A percentile compares a stretch with the other conserved stretches of the same genome.
These are phyloP conservation scores for Acanthamoeba royreba DNA, from an alignment of 208 protist genomes.

Conservation along the genomic window DNA sequence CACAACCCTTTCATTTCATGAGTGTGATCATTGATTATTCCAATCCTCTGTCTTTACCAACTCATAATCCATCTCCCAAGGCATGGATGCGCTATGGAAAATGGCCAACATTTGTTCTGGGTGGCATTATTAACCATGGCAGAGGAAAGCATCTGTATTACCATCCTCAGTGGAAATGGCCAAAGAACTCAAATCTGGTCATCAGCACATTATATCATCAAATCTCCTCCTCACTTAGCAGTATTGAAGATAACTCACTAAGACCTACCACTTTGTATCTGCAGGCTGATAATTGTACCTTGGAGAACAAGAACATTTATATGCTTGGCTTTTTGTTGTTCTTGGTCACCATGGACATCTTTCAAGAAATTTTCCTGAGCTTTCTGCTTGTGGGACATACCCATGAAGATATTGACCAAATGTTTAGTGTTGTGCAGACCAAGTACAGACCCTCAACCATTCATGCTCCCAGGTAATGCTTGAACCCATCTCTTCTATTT, in stretches of 20 bases:
- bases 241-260: not conserved
- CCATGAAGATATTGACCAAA: conserved; percentile 5
- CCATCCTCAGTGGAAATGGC: not conserved
- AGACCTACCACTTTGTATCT: not conserved
- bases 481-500: not conserved
- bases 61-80: not conserved
- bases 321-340: not conserved
- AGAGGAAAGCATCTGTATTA: not conserved
- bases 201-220: not conserved
- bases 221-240: too few relatives aligned
- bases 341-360: not conserved
- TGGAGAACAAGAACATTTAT: not conserved
- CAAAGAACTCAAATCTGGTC: not conserved
- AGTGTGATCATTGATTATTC: not conserved
- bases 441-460: not conserved
- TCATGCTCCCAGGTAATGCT: not conserved
- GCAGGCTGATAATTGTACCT: not conserved
- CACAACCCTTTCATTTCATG: not conserved
- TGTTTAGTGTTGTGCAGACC: not conserved
- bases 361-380: not conserved
- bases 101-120: not conserved
- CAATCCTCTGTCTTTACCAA: not conserved
- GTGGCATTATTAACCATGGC: not conserved
- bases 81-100: not conserved
- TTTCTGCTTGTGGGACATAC: conserved; percentile 6